Conservation (phyloP, 139 green algal genomes). For the Zygnema cylindricum region DNA sequence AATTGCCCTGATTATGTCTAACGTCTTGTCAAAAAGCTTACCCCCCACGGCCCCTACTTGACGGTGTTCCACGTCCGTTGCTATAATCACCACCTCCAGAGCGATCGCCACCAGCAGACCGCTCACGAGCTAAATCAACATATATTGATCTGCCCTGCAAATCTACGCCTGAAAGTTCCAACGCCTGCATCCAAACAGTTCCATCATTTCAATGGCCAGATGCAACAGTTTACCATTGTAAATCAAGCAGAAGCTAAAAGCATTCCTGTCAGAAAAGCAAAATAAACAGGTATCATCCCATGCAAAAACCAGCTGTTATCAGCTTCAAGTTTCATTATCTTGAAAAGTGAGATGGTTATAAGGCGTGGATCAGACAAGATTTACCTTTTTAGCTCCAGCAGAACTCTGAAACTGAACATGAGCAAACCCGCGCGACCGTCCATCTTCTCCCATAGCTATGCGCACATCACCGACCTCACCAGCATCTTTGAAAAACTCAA, state of each 20-base stretch:
- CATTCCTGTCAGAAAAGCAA: not conserved
- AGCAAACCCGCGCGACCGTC: conserved; percentile 72
- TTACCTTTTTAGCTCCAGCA: conserved; percentile 63
- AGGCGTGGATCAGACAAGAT: too few relatives aligned
- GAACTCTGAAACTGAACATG: conserved; percentile 74
- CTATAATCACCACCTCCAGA: not conserved
- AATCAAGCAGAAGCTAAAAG: not conserved
- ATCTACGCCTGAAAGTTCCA: conserved; percentile 29
- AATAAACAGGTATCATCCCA: too few relatives aligned
- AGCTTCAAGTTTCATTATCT: too few relatives aligned
- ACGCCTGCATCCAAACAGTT: too few relatives aligned
- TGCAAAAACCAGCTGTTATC: too few relatives aligned
- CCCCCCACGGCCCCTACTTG: conserved; percentile 10
- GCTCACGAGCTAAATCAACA: conserved; percentile 39
- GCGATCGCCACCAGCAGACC: not conserved
- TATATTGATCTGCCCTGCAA: conserved; percentile 70
- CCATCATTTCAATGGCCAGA: too few relatives aligned
- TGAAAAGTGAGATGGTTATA: too few relatives aligned
- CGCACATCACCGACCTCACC: conserved; percentile 71
- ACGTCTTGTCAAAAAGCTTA: too few relatives aligned
- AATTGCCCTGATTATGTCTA: too few relatives aligned
- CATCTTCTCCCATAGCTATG: conserved; percentile 71
- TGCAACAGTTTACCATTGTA: conserved; percentile 15
- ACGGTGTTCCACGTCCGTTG: conserved; percentile 17
- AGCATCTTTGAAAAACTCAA: conserved; percentile 69